Base-by-base conservation (phyloP, 148 eudicot species). In the Simmondsia chinensis region DNA sequence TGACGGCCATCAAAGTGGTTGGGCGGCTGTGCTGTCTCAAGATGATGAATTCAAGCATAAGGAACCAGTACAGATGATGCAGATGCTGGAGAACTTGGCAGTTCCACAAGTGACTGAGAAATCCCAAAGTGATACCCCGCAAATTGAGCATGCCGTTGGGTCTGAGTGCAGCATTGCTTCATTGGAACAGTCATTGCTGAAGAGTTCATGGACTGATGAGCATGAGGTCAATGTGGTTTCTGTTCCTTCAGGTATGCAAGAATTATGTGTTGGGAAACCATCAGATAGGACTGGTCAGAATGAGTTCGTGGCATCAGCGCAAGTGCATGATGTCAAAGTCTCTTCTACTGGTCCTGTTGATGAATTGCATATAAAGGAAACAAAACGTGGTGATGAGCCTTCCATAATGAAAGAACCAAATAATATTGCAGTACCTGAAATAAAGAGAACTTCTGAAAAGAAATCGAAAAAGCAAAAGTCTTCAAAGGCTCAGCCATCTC, bases 391-490 rank as follows among this genome's bases (percentile, higher is more conserved):
- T 56, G 64, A 46, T 50, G 87, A 73, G 20, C 32, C 46, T 15
- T 45, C 54, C 11, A 38, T 44, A 28, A 57, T 52, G 49, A 75
- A 68, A 40, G 89, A 82, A 44, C 52, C 38, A 21, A 77, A 71
- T 52, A 55, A 16, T 52, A 61, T 61, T 60, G 87, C 77, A 57
- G 50, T 32, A 7, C 65, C 42, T 5, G 94, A 79, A 35, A 68
- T 44, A 0, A 91, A 59, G 60, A 82, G 72, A 54, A 38, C 62
- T 34, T 57, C 83, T 31, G 99, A 82, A 34, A 91, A 85, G 72
- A 93, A 82, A 68, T 70, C 89, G 2, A 86, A 57, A 53, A 89
- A 76, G 65, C 64, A 56, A 15, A 93, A 77, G 76, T 71, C 83
- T 58, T 71, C 76, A n/a, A 91, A 86, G 72, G 65, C 60, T 19